Base-by-base conservation (phyloP, 2,329 filamentous ascomycete genomes). In the Verticillium nubilum region DNA sequence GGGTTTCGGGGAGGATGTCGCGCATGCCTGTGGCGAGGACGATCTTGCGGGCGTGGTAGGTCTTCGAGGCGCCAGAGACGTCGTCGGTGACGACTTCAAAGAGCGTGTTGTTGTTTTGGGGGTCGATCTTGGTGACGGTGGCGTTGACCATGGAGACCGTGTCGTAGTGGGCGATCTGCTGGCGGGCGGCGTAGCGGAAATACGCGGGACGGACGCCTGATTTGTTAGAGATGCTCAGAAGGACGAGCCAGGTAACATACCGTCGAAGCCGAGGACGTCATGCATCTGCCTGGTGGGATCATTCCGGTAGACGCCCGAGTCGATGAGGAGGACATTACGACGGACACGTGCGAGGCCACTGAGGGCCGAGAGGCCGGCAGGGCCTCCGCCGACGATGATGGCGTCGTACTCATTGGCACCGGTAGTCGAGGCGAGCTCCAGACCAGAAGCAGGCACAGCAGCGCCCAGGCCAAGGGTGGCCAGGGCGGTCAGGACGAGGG, bases 291-390 rank as follows among this genome's bases (percentile, higher is more conserved):
- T 72, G 0, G 85, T 86, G 0, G 76, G 72, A 1, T 58, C 75
- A 66, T 87, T 87, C 57, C 85, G 80, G 64, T 87, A 87, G 29
- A 78, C 73, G 13, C 78, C 80, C 23, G 81, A 85, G 67, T 87
- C 85, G 58, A 87, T 80, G 50, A 87, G 68, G 7, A 86, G 71
- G 0, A 80, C 78, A 5, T 76, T 80, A 15, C 84, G 76, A 13
- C 79, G 77, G 15, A 87, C 83, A 17, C 85, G 81, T 6, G 80
- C 83, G n/a, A 87, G 76, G 50, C 79, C 83, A 59, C 83, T 86
- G 56, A 84, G 64, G 1, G 78, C 79, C 54, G 74, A 76, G 2
- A 86, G 76, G 0, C 84, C 84, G 0, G 83, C 72, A 2, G 84
- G 84, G 1, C 84, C 84, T 35, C 84, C 84, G 4, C 84, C 84